These are phyloP conservation scores for Colletotrichum gloeosporioides DNA, from an alignment of 2,329 filamentous ascomycete genomes.

Conservation along the genomic window DNA sequence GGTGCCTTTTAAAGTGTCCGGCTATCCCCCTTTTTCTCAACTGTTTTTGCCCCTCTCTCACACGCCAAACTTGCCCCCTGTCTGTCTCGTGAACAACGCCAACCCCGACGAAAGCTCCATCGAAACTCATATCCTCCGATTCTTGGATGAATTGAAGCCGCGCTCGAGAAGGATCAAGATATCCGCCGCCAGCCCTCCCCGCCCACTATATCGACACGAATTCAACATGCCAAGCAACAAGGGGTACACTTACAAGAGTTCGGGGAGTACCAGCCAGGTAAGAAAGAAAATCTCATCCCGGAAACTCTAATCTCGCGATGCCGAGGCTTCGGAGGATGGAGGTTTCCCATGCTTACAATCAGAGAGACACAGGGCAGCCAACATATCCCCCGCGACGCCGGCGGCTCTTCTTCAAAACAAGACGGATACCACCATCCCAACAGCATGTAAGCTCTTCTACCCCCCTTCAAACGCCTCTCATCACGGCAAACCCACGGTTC, in stretches of 20 bases:
- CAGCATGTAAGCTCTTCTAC: conserved; percentile 40
- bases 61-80: neutral
- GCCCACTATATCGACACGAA: neutral
- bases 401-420: conserved; percentile 55
- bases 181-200: neutral
- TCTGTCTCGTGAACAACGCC: neutral
- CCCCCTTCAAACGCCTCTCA: neutral
- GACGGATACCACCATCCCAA: conserved; percentile 75
- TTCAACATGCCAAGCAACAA: conserved; percentile 23
- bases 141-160: neutral
- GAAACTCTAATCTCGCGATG: neutral
- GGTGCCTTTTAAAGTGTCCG: neutral
- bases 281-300: neutral
- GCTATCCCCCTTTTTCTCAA: neutral
- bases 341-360: neutral
- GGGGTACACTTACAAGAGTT: conserved; percentile 49
- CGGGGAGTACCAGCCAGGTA: conserved; percentile 69
- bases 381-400: conserved; percentile 70
- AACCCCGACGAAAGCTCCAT: neutral
- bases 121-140: neutral
- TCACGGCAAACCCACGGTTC: neutral
- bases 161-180: neutral
- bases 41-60: neutral
- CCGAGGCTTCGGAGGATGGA: neutral
- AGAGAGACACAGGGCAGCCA: conserved; percentile 63